Conservation (phyloP, 2,329 filamentous ascomycete genomes). For the Magnaporthiopsis rhizophila region DNA sequence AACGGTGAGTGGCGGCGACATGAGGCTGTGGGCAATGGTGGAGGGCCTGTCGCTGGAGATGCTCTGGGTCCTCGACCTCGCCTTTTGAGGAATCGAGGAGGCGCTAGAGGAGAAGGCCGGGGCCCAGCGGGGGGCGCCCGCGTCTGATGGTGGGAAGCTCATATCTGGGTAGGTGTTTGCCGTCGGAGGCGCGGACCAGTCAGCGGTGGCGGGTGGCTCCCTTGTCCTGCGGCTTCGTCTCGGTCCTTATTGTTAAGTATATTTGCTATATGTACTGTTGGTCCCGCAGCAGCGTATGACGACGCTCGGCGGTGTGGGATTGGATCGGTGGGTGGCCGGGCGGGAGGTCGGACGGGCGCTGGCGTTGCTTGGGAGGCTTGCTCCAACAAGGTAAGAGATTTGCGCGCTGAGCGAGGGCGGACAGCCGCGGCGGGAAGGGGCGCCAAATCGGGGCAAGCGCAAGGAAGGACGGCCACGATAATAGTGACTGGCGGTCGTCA, state of each 20-base stretch:
- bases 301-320: neutral
- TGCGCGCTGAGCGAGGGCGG: neutral
- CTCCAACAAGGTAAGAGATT: constrained; percentile 1
- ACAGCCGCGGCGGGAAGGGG: neutral
- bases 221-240: neutral
- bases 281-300: constrained; percentile 5
- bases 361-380: neutral
- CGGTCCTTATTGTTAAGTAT: constrained; percentile 9
- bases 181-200: neutral
- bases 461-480: neutral
- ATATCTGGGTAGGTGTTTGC: neutral
- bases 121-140: constrained; percentile 1
- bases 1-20: constrained; percentile 59
- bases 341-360: neutral
- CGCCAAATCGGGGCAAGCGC: neutral
- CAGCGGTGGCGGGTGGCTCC: neutral
- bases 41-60: constrained; percentile 66
- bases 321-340: neutral
- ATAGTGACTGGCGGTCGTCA: neutral
- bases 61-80: constrained; percentile 48
- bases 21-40: constrained; percentile 47
- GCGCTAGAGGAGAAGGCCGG: constrained; percentile 12
- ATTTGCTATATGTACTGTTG: neutral
- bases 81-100: constrained; percentile 19
- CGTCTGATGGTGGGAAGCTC: neutral